phyloP scores from a whole-genome alignment of 768 basidiomycete species.

The Boletus rubropictus region DNA sequence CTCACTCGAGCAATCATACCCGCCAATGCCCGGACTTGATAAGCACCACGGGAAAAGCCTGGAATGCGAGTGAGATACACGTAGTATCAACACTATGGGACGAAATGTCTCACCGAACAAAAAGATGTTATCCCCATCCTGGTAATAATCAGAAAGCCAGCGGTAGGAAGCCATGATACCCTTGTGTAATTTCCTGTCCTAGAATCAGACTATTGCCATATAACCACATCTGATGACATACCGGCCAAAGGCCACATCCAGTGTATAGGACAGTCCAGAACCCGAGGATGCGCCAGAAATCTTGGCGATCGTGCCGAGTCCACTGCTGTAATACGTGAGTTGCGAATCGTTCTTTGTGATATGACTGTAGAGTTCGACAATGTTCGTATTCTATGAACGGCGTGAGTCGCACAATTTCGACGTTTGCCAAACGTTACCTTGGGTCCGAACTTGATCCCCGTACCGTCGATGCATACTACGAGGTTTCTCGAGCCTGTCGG shows the following conservation, averaged over 20 bases:
- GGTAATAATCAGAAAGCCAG: conserved; percentile 39
- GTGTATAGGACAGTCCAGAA: conserved; percentile 19
- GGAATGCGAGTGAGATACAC: not conserved
- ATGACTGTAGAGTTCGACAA: conserved; percentile 36
- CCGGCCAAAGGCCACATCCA: conserved; percentile 38
- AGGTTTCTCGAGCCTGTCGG: conserved; percentile 13
- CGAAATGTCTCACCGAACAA: conserved; percentile 33
- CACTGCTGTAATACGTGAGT: conserved; percentile 38
- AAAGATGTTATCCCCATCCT: conserved; percentile 35
- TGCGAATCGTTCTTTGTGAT: conserved; percentile 32
- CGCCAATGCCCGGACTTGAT: conserved; percentile 39
- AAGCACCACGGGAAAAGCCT: conserved; percentile 48
- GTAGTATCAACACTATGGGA: not conserved
- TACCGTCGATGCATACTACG: conserved; percentile 38
- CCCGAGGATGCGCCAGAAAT: conserved; percentile 14
- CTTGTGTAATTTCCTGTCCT: conserved; percentile 31
- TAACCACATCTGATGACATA: conserved; percentile 10
- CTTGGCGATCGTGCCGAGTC: conserved; percentile 34
- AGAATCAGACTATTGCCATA: not conserved
- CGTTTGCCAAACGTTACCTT: conserved; percentile 21
- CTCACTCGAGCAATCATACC: conserved; percentile 40
- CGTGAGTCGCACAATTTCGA: not conserved
- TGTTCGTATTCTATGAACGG: conserved; percentile 35
- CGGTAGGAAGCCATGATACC: conserved; percentile 34
- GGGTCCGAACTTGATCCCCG: conserved; percentile 34